phyloP scores from a whole-genome alignment of 2,329 filamentous ascomycete species.

The Fusarium setosum region DNA sequence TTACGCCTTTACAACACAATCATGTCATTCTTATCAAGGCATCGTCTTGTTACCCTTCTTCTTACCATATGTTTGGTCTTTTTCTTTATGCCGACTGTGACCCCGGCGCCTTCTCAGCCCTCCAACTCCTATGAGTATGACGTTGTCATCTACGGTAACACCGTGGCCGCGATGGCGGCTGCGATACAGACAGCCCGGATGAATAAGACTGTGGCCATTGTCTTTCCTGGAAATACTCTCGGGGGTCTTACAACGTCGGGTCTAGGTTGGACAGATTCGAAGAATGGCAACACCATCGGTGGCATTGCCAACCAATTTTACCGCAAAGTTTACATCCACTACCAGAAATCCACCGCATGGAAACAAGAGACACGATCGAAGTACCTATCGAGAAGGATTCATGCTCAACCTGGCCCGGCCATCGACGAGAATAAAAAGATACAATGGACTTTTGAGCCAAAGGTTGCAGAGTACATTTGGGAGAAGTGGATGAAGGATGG shows the following conservation, averaged over 20 bases:
- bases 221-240: conserved; percentile 29
- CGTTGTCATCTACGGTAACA: conserved; percentile 39
- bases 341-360: conserved; percentile 21
- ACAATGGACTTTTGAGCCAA: conserved; percentile 39
- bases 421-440: conserved; percentile 29
- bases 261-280: conserved; percentile 35
- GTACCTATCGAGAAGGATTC: conserved; percentile 26
- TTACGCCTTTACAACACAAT: too few species aligned
- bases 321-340: conserved; percentile 22
- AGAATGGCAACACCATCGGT: conserved; percentile 33
- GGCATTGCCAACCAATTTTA: conserved; percentile 37
- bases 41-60: too few species aligned
- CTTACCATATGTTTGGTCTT: not conserved
- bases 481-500: conserved; percentile 36
- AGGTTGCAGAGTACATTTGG: conserved; percentile 28
- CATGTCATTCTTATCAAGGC: too few species aligned
- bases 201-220: conserved; percentile 34
- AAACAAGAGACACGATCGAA: conserved; percentile 23
- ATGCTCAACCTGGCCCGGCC: conserved; percentile 32
- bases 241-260: conserved; percentile 34
- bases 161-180: conserved; percentile 33
- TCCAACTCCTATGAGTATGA: conserved; percentile 19
- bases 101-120: not conserved
- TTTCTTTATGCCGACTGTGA: not conserved
- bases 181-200: conserved; percentile 31